These are phyloP conservation scores for Hypoxylon sp. DNA, from an alignment of 2,329 filamentous ascomycete species.

Conservation along the genomic window DNA sequence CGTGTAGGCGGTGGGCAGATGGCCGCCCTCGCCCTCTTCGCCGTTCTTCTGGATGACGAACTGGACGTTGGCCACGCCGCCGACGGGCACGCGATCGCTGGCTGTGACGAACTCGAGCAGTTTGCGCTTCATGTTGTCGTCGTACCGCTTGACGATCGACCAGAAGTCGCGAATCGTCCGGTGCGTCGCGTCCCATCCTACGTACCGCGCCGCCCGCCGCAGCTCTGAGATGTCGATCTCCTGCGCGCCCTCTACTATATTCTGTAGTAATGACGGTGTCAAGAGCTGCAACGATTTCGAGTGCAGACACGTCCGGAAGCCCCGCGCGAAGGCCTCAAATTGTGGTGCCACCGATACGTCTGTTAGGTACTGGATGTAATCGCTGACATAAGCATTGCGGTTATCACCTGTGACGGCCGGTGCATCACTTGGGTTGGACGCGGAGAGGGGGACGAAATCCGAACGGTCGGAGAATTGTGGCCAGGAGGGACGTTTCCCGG, in stretches of 20 bases:
- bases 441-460: conserved; percentile 41
- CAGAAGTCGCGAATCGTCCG: conserved; percentile 82
- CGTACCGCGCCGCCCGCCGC: conserved; percentile 76
- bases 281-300: conserved; percentile 76
- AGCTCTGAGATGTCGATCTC: conserved; percentile 81
- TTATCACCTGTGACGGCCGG: conserved; percentile 83
- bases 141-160: conserved; percentile 75
- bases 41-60: conserved; percentile 86
- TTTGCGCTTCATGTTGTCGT: conserved; percentile 73
- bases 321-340: conserved; percentile 79
- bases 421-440: conserved; percentile 61
- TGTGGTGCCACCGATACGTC: conserved; percentile 80
- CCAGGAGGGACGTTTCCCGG: conserved; percentile 55
- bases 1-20: conserved; percentile 86
- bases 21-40: conserved; percentile 61
- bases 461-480: conserved; percentile 57
- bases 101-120: conserved; percentile 96
- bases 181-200: conserved; percentile 78
- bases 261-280: conserved; percentile 74
- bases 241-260: conserved; percentile 82
- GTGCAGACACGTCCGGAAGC: conserved; percentile 80
- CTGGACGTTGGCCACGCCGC: conserved; percentile 80
- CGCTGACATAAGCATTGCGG: conserved; percentile 77
- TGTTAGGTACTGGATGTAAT: conserved; percentile 87
- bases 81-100: conserved; percentile 87